A percentile compares a stretch with the other conserved stretches of the same genome.
Conservation (phyloP, 2,329 filamentous ascomycete species). For the Colletotrichum phormii region DNA sequence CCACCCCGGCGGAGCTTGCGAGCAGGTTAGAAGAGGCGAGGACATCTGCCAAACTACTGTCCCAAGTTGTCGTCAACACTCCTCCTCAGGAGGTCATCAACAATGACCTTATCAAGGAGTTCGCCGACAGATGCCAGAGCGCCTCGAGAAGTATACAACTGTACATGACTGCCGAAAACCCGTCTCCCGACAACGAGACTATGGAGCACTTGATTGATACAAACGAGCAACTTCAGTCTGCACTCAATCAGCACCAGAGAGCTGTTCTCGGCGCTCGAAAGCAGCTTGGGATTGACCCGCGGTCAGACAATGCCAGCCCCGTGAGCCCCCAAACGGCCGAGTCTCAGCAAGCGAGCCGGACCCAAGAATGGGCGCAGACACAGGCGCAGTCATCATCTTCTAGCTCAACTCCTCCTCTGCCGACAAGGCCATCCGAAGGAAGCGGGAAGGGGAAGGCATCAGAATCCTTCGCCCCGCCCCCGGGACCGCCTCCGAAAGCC, state of each 20-base stretch:
- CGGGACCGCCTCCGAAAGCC: constrained; percentile 32
- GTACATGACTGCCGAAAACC: constrained; percentile 85
- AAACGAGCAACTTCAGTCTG: constrained; percentile 88
- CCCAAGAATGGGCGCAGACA: constrained; percentile 35
- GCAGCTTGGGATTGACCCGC: constrained; percentile 56
- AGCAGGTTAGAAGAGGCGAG: constrained; percentile 89
- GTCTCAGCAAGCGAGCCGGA: constrained; percentile 38
- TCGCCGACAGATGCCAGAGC: constrained; percentile 84
- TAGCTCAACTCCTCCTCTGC: constrained; percentile 30
- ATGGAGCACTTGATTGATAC: constrained; percentile 94
- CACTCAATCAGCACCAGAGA: constrained; percentile 86
- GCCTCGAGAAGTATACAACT: constrained; percentile 85
- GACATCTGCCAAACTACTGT: constrained; percentile 91
- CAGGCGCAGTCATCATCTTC: constrained; percentile 39
- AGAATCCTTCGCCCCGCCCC: constrained; percentile 36
- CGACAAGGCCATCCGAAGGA: constrained; percentile 24
- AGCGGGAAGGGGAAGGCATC: constrained; percentile 44
- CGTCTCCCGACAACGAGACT: constrained; percentile 89
- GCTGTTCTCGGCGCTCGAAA: constrained; percentile 76
- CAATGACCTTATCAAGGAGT: constrained; percentile 94
- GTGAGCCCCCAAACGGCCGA: constrained; percentile 32
- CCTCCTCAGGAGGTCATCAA: constrained; percentile 78
- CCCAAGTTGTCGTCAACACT: constrained; percentile 90
- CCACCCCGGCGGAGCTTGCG: constrained; percentile 80
- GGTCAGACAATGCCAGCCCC: constrained; percentile 43